Percentiles rank a stretch among this genome's conserved stretches.
These are phyloP conservation scores for Stenogyne calaminthoides DNA, from an alignment of 305 asterid genomes.

Conservation along the genomic window DNA sequence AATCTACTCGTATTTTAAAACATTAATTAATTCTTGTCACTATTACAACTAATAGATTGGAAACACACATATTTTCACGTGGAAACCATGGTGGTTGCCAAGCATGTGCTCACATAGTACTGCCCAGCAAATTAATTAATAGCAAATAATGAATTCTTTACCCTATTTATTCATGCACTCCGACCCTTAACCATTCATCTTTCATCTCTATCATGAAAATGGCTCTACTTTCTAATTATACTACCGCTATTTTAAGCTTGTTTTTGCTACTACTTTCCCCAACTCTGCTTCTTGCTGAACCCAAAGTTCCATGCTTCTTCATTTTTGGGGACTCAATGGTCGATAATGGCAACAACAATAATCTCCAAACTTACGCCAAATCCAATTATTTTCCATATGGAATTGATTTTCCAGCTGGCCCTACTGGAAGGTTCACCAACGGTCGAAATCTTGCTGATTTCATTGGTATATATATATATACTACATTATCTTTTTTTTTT, in stretches of 20 bases:
- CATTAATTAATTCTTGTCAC: no score
- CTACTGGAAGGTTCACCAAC: slow-evolving; percentile 50
- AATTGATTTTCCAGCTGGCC: slow-evolving; percentile 41
- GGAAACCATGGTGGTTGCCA: no score
- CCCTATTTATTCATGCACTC: background rate
- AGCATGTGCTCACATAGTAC: no score
- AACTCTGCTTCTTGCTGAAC: background rate
- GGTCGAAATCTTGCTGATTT: slow-evolving; percentile 41
- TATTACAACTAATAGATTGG: no score
- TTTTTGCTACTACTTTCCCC: background rate
- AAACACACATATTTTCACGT: no score
- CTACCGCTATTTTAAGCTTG: slow-evolving; percentile 12
- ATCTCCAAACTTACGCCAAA: slow-evolving; percentile 23
- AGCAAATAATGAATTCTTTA: no score
- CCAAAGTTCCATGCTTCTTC: slow-evolving; percentile 46
- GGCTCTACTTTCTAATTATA: background rate
- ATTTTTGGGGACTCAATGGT: slow-evolving; percentile 47
- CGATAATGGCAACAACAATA: slow-evolving; percentile 46
- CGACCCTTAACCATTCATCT: background rate
- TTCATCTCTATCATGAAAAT: background rate
- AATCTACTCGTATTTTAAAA: no score
- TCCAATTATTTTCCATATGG: slow-evolving; percentile 44
- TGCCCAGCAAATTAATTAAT: no score
- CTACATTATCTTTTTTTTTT: no score
- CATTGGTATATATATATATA: slow-evolving; percentile 26